Evolutionary conservation across 192 early-diverging fungal species (phyloP), one percentile per base, ranked within the genome.

Genomic region (Glomus cerebriforme): DNA sequence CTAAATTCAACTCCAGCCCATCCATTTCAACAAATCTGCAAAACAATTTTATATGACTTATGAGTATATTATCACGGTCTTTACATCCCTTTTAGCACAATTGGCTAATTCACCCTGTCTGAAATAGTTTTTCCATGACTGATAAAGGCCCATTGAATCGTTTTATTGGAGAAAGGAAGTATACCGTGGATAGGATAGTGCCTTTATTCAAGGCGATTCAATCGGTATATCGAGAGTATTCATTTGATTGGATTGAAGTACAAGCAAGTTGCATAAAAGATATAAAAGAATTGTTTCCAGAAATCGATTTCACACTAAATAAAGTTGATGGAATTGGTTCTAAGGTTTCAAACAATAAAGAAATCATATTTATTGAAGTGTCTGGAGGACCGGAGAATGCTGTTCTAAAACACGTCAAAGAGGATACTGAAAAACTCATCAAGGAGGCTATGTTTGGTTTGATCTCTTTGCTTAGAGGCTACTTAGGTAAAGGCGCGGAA

Each of bases 391-490:
- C 49, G 2, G 58, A 59, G 22, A 73, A 73, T 59, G 6, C 47
- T n/a, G 15, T 58, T 58, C 0, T 58, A 59, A 73, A 73, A 68
- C 66, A 68, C 37, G 22, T 69, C 15, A 68, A 39, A 68, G 72
- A 73, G 54, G 72, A 73, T 59, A 73, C 49, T 32, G 71, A 73
- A 73, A 73, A 69, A 24, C 64, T 78, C 27, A 78, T 78, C 0
- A 66, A 78, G 45, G 76, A 78, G 32, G 76, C 77, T 27, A 77
- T 67, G 45, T 77, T 67, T 67, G 76, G 64, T 9, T 54, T 77
- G 47, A 27, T 77, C 13, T 67, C 76, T 67, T 54, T 77, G 12
- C 64, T 77, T 39, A 54, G 62, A 66, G 43, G 10, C 64, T 67
- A 67, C 17, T 77, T 77, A 66, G 62, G 19, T 67, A 77, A 66